Percentiles rank a stretch among this genome's conserved stretches.
Evolutionary conservation across 2,329 filamentous ascomycete species (phyloP).

Genomic region (Scytalidium lignicola): DNA sequence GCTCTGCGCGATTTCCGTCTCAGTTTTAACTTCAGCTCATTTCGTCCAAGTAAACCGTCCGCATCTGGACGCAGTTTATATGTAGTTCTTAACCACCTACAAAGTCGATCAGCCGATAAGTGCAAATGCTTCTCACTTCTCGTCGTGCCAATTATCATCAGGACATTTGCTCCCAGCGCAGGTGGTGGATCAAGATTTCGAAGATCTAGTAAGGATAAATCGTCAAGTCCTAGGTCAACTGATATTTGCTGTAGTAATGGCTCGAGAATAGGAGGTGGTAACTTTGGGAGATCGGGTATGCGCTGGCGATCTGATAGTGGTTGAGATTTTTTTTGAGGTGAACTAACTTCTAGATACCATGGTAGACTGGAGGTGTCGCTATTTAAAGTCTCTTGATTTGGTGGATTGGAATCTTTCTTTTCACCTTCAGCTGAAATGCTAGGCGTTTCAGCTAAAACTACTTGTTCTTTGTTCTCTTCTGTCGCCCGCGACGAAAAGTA

Average conservation of each 20-base stretch:
- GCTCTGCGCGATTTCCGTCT: slow-evolving; percentile 74
- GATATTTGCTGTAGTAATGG: slow-evolving; percentile 74
- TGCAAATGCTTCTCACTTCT: slow-evolving; percentile 92
- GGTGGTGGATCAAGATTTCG: slow-evolving; percentile 80
- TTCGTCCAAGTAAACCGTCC: slow-evolving; percentile 82
- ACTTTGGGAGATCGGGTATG: slow-evolving; percentile 49
- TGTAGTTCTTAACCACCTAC: slow-evolving; percentile 73
- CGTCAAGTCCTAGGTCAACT: slow-evolving; percentile 80
- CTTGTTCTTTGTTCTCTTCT: slow-evolving; percentile 2
- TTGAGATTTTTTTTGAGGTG: slow-evolving; percentile 29
- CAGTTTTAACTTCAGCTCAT: slow-evolving; percentile 85
- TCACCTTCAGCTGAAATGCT: background rate
- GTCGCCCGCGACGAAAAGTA: slow-evolving; percentile 11
- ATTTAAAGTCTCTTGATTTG: slow-evolving; percentile 13
- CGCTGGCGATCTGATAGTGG: slow-evolving; percentile 47
- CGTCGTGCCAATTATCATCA: slow-evolving; percentile 91
- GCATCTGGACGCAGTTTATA: slow-evolving; percentile 71
- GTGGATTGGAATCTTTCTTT: slow-evolving; percentile 1
- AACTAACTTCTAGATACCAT: slow-evolving; percentile 82
- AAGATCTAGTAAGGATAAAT: slow-evolving; percentile 75
- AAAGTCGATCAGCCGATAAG: slow-evolving; percentile 82
- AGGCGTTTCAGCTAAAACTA: slow-evolving; percentile 1
- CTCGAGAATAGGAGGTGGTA: slow-evolving; percentile 66
- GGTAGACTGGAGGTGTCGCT: slow-evolving; percentile 39
- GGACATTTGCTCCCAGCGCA: slow-evolving; percentile 77